Conservation (phyloP, 1,284 basidiomycete genomes). For the Vanrija pseudolonga region DNA sequence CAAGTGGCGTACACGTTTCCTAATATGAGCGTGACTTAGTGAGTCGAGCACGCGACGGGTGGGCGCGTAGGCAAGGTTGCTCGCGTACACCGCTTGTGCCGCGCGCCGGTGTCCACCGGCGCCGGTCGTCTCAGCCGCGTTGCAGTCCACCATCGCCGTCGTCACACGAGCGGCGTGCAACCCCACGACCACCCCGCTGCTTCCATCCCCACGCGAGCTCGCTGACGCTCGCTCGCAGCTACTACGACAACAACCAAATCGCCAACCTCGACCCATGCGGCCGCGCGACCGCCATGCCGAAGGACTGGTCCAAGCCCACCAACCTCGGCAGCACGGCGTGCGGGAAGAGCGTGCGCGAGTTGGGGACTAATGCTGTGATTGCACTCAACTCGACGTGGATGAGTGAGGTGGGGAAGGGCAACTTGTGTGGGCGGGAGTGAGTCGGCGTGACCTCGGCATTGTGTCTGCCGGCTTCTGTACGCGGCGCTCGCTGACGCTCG, state of each 20-base stretch:
- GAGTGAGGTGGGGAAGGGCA: conserved; percentile 1
- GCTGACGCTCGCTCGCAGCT: conserved; percentile 4
- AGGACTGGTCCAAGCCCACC: conserved; percentile 6
- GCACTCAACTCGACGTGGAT: conserved; percentile 18
- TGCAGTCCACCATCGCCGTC: too few species aligned
- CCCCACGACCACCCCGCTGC: too few species aligned
- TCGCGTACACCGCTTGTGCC: too few species aligned
- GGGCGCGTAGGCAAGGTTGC: not conserved
- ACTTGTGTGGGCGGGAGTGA: conserved; percentile 18
- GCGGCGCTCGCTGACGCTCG: not conserved
- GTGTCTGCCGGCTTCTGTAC: not conserved
- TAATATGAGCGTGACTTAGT: conserved; percentile 16
- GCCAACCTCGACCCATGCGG: too few species aligned
- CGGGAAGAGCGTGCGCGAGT: conserved; percentile 5
- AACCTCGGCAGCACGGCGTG: conserved; percentile 9
- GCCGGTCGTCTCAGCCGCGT: too few species aligned
- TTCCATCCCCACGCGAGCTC: not conserved
- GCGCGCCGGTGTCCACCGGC: too few species aligned
- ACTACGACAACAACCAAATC: conserved; percentile 13
- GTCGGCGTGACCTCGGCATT: not conserved
- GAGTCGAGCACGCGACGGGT: conserved; percentile 1
- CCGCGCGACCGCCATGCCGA: not conserved
- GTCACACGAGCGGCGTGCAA: too few species aligned
- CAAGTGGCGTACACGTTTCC: conserved; percentile 9
- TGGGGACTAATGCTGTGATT: conserved; percentile 10